phyloP scores from a whole-genome alignment of 306 rosid genomes.

The Prunus armeniaca region DNA sequence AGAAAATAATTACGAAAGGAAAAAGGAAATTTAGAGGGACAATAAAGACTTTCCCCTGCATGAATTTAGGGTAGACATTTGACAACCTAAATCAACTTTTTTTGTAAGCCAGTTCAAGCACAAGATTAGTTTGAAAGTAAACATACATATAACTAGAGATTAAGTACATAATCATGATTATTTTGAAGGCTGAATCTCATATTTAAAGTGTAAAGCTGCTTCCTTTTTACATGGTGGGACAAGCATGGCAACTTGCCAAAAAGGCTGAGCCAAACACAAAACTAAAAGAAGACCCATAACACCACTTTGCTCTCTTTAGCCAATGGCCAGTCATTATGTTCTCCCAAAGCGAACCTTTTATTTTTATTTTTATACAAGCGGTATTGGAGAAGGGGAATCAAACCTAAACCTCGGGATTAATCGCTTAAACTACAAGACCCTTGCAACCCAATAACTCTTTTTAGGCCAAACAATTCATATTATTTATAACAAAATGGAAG shows the following conservation, averaged over 20 bases:
- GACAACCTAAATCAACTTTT: background rate
- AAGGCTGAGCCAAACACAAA: background rate
- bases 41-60: background rate
- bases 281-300: background rate
- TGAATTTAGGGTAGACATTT: background rate
- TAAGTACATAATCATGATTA: background rate
- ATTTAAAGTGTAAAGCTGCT: slow-evolving; percentile 1
- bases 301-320: background rate
- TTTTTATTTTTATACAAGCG: no score
- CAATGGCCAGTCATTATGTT: background rate
- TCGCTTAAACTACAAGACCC: no score
- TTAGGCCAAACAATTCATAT: background rate
- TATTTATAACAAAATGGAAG: background rate
- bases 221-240: slow-evolving; percentile 18
- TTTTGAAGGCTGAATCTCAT: background rate
- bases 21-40: background rate
- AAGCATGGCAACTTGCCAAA: slow-evolving; percentile 1
- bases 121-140: background rate
- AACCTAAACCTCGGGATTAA: no score
- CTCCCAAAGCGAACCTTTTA: background rate
- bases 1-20: background rate
- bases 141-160: background rate
- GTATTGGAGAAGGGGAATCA: no score
- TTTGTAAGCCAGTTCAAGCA: background rate
- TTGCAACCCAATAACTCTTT: no score